Base-by-base conservation (phyloP, 1,284 basidiomycete genomes). In the Cryptococcus wingfieldii region DNA sequence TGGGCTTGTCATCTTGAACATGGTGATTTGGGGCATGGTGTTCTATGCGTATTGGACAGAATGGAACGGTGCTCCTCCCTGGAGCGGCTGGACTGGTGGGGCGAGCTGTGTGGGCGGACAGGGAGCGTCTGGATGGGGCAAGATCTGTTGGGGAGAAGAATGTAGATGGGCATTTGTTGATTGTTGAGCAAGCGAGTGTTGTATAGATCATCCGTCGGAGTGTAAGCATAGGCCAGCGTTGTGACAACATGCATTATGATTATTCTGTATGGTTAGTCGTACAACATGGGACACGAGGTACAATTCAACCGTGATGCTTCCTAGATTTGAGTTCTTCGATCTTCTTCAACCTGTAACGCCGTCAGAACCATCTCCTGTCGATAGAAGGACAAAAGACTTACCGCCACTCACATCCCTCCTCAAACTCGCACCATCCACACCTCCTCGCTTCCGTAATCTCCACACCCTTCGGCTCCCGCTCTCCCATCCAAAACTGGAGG, bases 361-460 rank as follows among this genome's bases (percentile, higher is more conserved):
- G 48, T 50, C n/a, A 38, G 34, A n/a, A 8, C 48, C 48, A 37
- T 25, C 23, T 27, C 25, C 16, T 23, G 23, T 38, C 31, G 27
- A 8, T 12, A 50, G 5, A 41, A 14, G 47, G n/a, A 38, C 3
- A 6, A 18, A n/a, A 7, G 38, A 68, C 72, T 66, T 47, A 75
- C 69, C 89, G 80, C 90, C 90, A 94, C 77, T 93, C 90, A 65
- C 90, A 94, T 12, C 82, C 85, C 1, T 83, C 78, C 46, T 77
- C 76, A 71, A 90, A 93, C 71, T 92, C 90, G 67, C 90, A 94
- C 39, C 83, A 82, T 37, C 86, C 90, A 59, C 90, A 94, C 50
- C 89, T 80, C 53, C 79, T 70, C 3, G 84, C 79, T 46, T 87
- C 79, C 55, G 81, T 75, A 14, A 86, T 54, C 4, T 80, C 79